Conservation (phyloP, 768 basidiomycete species). For the Filobasidium wieringae region DNA sequence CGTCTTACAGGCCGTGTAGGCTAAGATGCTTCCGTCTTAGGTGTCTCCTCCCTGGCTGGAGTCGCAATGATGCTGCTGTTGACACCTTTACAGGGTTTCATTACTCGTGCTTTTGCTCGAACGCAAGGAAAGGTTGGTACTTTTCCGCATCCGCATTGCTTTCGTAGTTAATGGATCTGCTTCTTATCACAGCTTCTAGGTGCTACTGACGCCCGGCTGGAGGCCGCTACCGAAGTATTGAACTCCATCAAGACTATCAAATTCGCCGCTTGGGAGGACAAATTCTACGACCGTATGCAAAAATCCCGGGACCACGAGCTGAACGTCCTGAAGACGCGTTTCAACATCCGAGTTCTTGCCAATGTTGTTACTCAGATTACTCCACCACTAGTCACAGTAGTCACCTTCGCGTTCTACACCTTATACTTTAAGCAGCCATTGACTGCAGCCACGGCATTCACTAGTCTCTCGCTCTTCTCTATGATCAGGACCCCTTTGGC, state of each 20-base stretch:
- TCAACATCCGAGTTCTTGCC: slow-evolving; percentile 27
- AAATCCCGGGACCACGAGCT: slow-evolving; percentile 37
- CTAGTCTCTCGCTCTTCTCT: slow-evolving; percentile 42
- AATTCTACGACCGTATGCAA: slow-evolving; percentile 39
- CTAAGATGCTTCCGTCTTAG: slow-evolving; percentile 1
- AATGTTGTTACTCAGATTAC: slow-evolving; percentile 36
- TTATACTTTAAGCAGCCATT: slow-evolving; percentile 36
- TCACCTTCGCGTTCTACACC: slow-evolving; percentile 39
- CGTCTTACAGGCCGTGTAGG: too few species aligned
- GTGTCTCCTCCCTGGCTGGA: slow-evolving; percentile 27
- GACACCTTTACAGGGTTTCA: slow-evolving; percentile 31
- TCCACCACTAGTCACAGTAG: slow-evolving; percentile 36
- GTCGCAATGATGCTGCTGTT: slow-evolving; percentile 27
- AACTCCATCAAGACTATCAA: slow-evolving; percentile 41
- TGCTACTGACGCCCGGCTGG: slow-evolving; percentile 40
- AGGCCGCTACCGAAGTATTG: slow-evolving; percentile 41
- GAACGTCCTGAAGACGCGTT: slow-evolving; percentile 27
- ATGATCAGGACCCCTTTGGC: slow-evolving; percentile 40
- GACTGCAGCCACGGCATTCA: slow-evolving; percentile 41
- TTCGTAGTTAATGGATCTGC: not conserved
- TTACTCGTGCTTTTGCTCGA: slow-evolving; percentile 27
- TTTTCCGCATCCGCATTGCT: not conserved
- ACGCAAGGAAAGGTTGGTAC: slow-evolving; percentile 20
- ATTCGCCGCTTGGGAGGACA: slow-evolving; percentile 40
- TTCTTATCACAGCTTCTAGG: slow-evolving; percentile 25